Percentiles rank a stretch among this genome's conserved stretches.
Evolutionary conservation across 2,329 filamentous ascomycete species (phyloP).

Genomic region (Pestalotiopsis sp.): DNA sequence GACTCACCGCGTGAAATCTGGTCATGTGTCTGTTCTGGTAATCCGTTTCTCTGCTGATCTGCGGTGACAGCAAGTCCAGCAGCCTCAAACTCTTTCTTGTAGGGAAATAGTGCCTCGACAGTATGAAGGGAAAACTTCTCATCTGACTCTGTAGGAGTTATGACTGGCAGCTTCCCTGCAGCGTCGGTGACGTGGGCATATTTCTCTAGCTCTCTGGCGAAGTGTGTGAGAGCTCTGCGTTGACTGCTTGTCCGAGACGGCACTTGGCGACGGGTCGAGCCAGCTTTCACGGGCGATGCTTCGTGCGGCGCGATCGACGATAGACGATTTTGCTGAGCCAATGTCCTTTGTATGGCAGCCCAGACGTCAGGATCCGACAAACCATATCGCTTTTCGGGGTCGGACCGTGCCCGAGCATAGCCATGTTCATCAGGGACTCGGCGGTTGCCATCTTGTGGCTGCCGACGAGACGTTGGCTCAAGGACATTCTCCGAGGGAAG

Average conservation of each 20-base stretch:
- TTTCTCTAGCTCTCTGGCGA: conserved; percentile 42
- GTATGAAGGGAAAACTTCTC: conserved; percentile 51
- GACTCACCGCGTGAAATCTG: not conserved
- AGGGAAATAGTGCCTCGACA: conserved; percentile 54
- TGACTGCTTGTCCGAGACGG: conserved; percentile 47
- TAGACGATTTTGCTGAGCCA: conserved; percentile 46
- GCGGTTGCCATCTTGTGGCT: not conserved
- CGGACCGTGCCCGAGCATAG: not conserved
- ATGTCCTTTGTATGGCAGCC: conserved; percentile 45
- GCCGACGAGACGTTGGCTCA: not conserved
- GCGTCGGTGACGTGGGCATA: conserved; percentile 40
- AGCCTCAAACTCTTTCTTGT: conserved; percentile 52
- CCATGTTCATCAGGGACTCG: not conserved
- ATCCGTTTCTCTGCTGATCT: conserved; percentile 38
- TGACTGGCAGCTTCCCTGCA: conserved; percentile 37
- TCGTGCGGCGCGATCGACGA: conserved; percentile 32
- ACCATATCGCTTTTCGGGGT: conserved; percentile 30
- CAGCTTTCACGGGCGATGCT: conserved; percentile 8
- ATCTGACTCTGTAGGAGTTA: conserved; percentile 41
- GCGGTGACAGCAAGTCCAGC: conserved; percentile 61
- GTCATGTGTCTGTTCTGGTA: conserved; percentile 7
- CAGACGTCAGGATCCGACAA: conserved; percentile 41
- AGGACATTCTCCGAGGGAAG: not conserved
- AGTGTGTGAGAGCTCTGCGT: conserved; percentile 40
- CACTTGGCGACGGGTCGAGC: conserved; percentile 11